Evolutionary conservation across 2,329 filamentous ascomycete species (phyloP).

Genomic region (Aspergillus piperis): DNA sequence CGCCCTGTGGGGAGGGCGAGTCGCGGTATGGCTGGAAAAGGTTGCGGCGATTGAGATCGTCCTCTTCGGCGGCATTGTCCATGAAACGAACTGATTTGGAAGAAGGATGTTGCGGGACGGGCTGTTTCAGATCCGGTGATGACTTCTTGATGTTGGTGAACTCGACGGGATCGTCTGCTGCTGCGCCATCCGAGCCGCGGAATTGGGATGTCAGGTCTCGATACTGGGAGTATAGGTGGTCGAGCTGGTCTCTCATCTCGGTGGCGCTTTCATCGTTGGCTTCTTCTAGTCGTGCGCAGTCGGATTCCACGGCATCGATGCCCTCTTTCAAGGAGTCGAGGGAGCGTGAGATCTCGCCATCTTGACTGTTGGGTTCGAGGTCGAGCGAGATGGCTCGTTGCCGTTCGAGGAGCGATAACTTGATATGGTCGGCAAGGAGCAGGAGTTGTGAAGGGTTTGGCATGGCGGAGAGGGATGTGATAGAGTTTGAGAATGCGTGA

Average conservation of each 20-base stretch:
- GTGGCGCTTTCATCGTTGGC: slow-evolving; percentile 49
- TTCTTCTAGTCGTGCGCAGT: slow-evolving; percentile 65
- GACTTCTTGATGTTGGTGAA: slow-evolving; percentile 62
- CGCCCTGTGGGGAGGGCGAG: slow-evolving; percentile 50
- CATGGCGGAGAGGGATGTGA: slow-evolving; percentile 36
- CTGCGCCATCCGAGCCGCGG: slow-evolving; percentile 58
- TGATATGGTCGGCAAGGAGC: slow-evolving; percentile 93
- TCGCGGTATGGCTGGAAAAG: slow-evolving; percentile 65
- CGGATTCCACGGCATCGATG: slow-evolving; percentile 67
- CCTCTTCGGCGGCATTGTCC: slow-evolving; percentile 61
- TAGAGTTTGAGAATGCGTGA: slow-evolving; percentile 1
- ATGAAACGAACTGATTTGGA: slow-evolving; percentile 85
- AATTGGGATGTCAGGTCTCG: slow-evolving; percentile 79
- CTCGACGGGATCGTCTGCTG: slow-evolving; percentile 38
- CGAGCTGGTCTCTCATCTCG: slow-evolving; percentile 66
- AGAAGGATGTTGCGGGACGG: slow-evolving; percentile 44
- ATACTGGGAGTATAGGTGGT: slow-evolving; percentile 71
- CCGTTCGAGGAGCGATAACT: slow-evolving; percentile 89
- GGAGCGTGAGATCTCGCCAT: slow-evolving; percentile 84
- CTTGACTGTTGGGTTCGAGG: slow-evolving; percentile 76
- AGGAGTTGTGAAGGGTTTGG: slow-evolving; percentile 72
- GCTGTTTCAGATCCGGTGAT: slow-evolving; percentile 47
- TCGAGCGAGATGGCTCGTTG: slow-evolving; percentile 81
- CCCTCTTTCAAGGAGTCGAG: slow-evolving; percentile 83
- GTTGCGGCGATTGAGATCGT: slow-evolving; percentile 56